Evolutionary conservation across 1,139 yeast species (phyloP), one percentile per base, ranked within the genome.

Genomic region (Taphrina wiesneri): DNA sequence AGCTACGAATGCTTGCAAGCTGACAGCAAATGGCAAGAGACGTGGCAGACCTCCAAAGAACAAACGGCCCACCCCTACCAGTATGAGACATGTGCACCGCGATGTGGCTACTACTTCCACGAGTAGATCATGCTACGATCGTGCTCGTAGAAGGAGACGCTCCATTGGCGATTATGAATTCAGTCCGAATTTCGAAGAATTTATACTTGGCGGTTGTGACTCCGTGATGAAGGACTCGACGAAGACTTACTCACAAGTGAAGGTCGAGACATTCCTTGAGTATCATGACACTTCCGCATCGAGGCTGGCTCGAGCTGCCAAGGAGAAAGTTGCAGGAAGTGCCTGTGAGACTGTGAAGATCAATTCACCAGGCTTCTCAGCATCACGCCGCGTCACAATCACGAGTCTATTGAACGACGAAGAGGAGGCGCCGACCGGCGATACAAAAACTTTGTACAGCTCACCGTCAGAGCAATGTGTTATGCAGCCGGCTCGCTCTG

Each of bases 91-190:
- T 4, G 5, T 15, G 36, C 5, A 11, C 15, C 5, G 2, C 36
- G 15, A 2, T 2, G 36, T 2, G 15, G 43, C 43, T 6, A 39
- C 13, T 7, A 4, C 19, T 13, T 13, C 19, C 43, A 39, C 43
- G n/a, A 39, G 2, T 39, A n/a, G 43, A 39, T 7, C 43, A 4
- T n/a, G 43, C 43, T 39, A n/a, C 43, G 43, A 39, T 5, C 43
- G 43, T 13, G 19, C 43, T 39, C 6, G 19, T n/a, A 39, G 19
- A 2, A 59, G 47, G 32, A 34, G 63, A 23, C 54, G 63, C 15
- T 23, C 47, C 3, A 26, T 59, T 15, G 63, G 34, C 11, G 63
- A 59, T 30, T 59, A 59, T 23, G 63, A 59, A 21, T 59, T 25
- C 47, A 59, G 63, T 36, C 45, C 46, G 49, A 36, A 36, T 1